Conservation (phyloP, 2,329 filamentous ascomycete species). For the Colletotrichum higginsianum region DNA sequence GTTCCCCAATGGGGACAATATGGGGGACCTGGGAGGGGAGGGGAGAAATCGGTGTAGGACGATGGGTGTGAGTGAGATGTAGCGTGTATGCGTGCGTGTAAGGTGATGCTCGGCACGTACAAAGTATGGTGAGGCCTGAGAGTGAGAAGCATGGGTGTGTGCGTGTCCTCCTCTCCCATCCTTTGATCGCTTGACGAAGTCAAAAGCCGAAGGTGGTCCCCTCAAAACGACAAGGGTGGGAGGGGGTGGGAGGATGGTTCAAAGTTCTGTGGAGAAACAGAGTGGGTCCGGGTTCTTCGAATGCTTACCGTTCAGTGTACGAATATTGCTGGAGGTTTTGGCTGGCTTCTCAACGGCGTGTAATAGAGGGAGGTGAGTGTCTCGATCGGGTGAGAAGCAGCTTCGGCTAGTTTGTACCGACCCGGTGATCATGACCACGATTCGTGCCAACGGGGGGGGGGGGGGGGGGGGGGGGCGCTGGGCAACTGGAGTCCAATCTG, state of each 20-base stretch:
- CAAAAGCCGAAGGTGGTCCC: slow-evolving; percentile 24
- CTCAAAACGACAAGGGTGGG: neutral
- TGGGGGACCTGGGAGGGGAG: slow-evolving; percentile 15
- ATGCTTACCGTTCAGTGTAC: no score
- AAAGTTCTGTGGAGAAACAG: slow-evolving; percentile 25
- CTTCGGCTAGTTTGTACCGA: neutral
- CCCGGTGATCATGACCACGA: slow-evolving; percentile 4
- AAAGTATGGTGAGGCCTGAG: slow-evolving; percentile 7
- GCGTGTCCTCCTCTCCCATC: neutral
- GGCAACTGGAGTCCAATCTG: neutral
- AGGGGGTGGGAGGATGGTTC: neutral
- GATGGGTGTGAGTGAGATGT: neutral
- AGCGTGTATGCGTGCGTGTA: neutral
- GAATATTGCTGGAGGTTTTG: neutral
- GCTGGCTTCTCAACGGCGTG: neutral
- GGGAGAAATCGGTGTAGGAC: slow-evolving; percentile 6
- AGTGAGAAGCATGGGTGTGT: slow-evolving; percentile 15
- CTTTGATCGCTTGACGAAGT: slow-evolving; percentile 12
- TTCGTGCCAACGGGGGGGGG: slow-evolving; percentile 15
- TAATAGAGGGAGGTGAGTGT: neutral
- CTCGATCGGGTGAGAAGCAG: neutral
- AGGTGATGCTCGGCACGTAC: neutral
- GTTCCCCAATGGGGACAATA: slow-evolving; percentile 14
- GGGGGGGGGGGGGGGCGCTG: neutral
- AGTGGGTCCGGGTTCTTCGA: neutral